phyloP scores from a whole-genome alignment of 108 stramenopile genomes.

The Asterionellopsis glacialis region DNA sequence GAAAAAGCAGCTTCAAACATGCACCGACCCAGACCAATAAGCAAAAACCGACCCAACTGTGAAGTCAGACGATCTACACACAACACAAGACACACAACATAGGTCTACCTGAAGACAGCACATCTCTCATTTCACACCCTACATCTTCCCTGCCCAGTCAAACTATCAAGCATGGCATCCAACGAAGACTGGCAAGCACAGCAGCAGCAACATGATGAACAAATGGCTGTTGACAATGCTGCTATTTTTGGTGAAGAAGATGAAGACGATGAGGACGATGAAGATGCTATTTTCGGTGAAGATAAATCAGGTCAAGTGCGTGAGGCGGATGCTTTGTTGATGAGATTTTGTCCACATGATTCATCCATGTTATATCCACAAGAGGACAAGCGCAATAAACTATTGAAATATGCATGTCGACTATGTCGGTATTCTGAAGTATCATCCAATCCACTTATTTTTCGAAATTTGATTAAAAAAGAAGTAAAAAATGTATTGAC shows the following conservation, averaged over 20 bases:
- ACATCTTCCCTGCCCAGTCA: no score
- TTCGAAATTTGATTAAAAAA: conserved; percentile 76
- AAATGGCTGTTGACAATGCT: neutral
- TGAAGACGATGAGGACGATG: conserved; percentile 63
- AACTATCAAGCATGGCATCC: no score
- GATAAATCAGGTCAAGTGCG: conserved; percentile 15
- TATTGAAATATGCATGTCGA: conserved; percentile 75
- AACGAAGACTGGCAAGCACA: neutral
- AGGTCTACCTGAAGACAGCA: no score
- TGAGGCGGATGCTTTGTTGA: conserved; percentile 52
- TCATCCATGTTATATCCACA: conserved; percentile 90
- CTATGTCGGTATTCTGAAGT: conserved; percentile 77
- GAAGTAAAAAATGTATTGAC: conserved; percentile 82
- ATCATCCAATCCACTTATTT: conserved; percentile 64
- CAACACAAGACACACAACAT: no score
- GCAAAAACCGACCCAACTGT: no score
- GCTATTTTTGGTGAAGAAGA: conserved; percentile 28
- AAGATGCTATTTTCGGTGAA: conserved; percentile 47
- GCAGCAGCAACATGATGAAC: neutral
- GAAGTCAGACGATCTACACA: no score
- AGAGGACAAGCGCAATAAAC: conserved; percentile 72
- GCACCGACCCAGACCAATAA: no score
- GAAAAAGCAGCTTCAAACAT: no score
- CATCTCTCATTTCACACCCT: no score
- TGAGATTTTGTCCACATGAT: conserved; percentile 90